These are phyloP conservation scores for Pleurotus salmoneostramineus DNA, from an alignment of 768 basidiomycete genomes.

Conservation along the genomic window DNA sequence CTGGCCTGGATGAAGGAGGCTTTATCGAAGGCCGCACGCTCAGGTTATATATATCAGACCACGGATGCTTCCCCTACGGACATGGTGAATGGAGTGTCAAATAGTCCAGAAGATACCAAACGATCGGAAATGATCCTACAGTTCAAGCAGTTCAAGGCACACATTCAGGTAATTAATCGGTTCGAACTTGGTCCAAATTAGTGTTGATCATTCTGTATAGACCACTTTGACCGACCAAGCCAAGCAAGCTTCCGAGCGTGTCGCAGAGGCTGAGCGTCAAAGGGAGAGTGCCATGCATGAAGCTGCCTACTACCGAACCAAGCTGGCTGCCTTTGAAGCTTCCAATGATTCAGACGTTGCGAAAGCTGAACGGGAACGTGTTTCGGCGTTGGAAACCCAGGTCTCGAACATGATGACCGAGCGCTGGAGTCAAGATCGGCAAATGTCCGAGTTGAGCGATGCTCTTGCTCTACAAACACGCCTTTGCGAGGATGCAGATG, in stretches of 20 bases:
- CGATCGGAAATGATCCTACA: slow-evolving; percentile 69
- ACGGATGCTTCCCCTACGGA: slow-evolving; percentile 36
- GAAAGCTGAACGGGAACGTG: slow-evolving; percentile 76
- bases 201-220: slow-evolving; percentile 28
- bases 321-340: slow-evolving; percentile 82
- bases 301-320: slow-evolving; percentile 93
- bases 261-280: slow-evolving; percentile 76
- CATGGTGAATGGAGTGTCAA: slow-evolving; percentile 34
- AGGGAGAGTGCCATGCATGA: slow-evolving; percentile 84
- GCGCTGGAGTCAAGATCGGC: slow-evolving; percentile 63
- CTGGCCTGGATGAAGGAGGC: slow-evolving; percentile 86
- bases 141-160: slow-evolving; percentile 86
- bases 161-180: slow-evolving; percentile 65
- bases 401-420: slow-evolving; percentile 59
- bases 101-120: slow-evolving; percentile 21
- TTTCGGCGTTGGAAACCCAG: slow-evolving; percentile 69
- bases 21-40: slow-evolving; percentile 65
- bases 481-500: slow-evolving; percentile 75
- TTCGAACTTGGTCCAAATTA: slow-evolving; percentile 2
- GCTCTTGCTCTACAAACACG: slow-evolving; percentile 74
- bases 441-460: slow-evolving; percentile 68
- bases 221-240: slow-evolving; percentile 75
- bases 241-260: slow-evolving; percentile 66
- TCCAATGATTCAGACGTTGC: slow-evolving; percentile 59
- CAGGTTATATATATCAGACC: slow-evolving; percentile 71